A percentile compares a stretch with the other conserved stretches of the same genome.
Evolutionary conservation across 73 alveolate genomes (phyloP).

Genomic region (Stentor coeruleus): DNA sequence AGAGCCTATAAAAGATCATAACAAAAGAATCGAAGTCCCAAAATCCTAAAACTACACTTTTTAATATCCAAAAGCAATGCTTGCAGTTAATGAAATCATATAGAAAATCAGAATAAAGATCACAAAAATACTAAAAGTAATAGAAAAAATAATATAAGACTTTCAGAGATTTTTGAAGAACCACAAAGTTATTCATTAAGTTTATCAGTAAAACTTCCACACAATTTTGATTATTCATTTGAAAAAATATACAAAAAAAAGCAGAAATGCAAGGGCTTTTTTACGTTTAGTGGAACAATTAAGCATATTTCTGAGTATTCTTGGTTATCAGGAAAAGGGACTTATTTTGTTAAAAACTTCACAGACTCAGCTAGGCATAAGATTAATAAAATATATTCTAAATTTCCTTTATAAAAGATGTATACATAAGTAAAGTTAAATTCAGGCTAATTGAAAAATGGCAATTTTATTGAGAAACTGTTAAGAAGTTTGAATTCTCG

Average conservation of each 20-base stretch:
- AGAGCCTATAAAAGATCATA: not conserved
- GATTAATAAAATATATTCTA: not conserved
- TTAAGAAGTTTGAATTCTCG: too few species aligned
- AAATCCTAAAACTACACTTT: not conserved
- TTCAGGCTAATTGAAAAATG: too few species aligned
- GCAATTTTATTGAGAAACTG: too few species aligned
- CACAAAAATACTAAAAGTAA: too few species aligned
- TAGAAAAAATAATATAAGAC: not conserved
- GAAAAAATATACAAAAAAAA: not conserved
- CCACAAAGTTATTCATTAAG: not conserved
- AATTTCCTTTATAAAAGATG: too few species aligned
- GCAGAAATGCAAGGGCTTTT: not conserved
- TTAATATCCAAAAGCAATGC: not conserved
- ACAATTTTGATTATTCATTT: not conserved
- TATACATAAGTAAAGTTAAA: too few species aligned
- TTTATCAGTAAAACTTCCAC: not conserved
- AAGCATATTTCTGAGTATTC: not conserved
- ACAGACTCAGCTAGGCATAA: not conserved
- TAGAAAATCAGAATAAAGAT: not conserved
- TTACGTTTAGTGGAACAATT: too few species aligned
- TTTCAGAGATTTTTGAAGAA: not conserved
- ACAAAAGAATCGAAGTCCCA: not conserved
- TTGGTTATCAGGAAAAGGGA: not conserved
- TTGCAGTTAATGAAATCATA: not conserved
- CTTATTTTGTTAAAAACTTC: not conserved